phyloP scores from a whole-genome alignment of 306 rosid species.

The Vigna reflexopilosa region DNA sequence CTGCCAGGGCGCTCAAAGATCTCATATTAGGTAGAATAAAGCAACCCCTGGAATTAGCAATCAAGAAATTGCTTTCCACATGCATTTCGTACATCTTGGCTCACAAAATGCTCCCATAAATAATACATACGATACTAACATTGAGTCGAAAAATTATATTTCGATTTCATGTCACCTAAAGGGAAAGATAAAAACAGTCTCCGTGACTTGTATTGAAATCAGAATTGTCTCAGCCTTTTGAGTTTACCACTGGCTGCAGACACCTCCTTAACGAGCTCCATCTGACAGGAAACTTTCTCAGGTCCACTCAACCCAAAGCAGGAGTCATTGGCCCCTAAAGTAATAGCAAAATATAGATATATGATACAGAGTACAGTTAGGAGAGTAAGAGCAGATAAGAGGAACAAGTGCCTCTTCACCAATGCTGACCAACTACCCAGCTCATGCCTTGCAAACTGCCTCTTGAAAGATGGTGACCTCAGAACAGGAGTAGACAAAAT shows the following conservation, averaged over 20 bases:
- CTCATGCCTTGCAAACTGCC: conserved; percentile 64
- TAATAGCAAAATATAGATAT: conserved; percentile 85
- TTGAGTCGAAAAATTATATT: conserved; percentile 24
- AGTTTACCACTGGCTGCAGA: conserved; percentile 60
- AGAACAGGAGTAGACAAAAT: conserved; percentile 69
- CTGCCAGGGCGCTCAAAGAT: background rate
- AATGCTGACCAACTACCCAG: conserved; percentile 78
- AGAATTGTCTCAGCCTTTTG: conserved; percentile 54
- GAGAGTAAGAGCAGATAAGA: conserved; percentile 66
- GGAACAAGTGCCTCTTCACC: conserved; percentile 71
- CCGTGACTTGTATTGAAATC: background rate
- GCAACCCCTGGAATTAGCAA: conserved; percentile 38
- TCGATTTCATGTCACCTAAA: conserved; percentile 38
- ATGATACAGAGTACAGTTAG: conserved; percentile 73
- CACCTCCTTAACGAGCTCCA: conserved; percentile 65
- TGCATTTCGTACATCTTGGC: conserved; percentile 27
- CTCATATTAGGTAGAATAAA: conserved; percentile 1
- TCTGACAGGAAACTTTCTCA: conserved; percentile 65
- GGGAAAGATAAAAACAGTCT: background rate
- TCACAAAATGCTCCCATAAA: conserved; percentile 13
- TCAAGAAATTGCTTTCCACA: conserved; percentile 24
- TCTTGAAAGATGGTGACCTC: conserved; percentile 70
- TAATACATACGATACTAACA: conserved; percentile 20
- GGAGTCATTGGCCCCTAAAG: conserved; percentile 55
- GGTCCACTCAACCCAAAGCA: conserved; percentile 69